A percentile compares a stretch with the other conserved stretches of the same genome.
phyloP scores from a whole-genome alignment of 1,284 basidiomycete species.

The Schizophyllum amplum region DNA sequence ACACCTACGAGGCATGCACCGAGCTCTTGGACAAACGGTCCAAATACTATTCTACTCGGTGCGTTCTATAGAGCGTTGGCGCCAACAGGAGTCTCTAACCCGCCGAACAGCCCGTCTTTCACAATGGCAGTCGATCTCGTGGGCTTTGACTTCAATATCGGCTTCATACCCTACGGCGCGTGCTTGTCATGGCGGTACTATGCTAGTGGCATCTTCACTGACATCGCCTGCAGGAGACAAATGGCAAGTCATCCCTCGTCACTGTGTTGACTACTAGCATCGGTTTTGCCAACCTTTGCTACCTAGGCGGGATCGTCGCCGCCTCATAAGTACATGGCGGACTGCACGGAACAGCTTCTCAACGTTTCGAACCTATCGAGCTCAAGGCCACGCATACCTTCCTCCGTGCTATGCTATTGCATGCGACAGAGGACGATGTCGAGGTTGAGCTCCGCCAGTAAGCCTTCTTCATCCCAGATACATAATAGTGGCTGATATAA shows the following conservation, averaged over 20 bases:
- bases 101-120: slow-evolving; percentile 9
- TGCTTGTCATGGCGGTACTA: background rate
- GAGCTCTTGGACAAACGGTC: slow-evolving; percentile 40
- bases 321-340: background rate
- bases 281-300: background rate
- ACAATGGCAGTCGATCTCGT: slow-evolving; percentile 11
- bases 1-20: slow-evolving; percentile 29
- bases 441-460: background rate
- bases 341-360: background rate
- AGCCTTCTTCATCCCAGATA: background rate
- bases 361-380: background rate
- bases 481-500: background rate
- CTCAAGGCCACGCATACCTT: background rate
- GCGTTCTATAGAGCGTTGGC: slow-evolving; percentile 3
- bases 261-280: background rate
- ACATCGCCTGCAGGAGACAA: background rate
- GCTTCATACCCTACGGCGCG: slow-evolving; percentile 1
- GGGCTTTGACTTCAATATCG: slow-evolving; percentile 9
- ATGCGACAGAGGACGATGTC: background rate
- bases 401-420: background rate
- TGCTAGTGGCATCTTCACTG: background rate
- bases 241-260: background rate
- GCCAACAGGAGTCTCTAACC: slow-evolving; percentile 13
- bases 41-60: slow-evolving; percentile 35
- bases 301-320: background rate